These are phyloP conservation scores for Populus alba DNA, from an alignment of 345 rosid species.

Conservation along the genomic window DNA sequence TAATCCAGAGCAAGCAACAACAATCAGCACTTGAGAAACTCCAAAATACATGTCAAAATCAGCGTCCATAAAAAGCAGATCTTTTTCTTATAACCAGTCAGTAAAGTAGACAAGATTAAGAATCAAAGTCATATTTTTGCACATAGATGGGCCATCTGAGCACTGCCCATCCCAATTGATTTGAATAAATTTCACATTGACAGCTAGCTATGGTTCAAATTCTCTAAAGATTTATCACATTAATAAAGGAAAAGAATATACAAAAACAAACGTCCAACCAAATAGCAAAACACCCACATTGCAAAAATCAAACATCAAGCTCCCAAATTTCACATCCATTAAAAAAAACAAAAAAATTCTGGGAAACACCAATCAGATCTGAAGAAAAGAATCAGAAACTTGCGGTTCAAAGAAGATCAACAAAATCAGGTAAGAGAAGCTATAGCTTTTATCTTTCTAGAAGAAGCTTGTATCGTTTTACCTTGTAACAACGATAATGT, in stretches of 20 bases:
- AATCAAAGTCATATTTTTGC: not conserved
- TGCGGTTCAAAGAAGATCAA: not conserved
- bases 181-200: not conserved
- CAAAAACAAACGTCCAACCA: not conserved
- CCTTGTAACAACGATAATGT: not conserved
- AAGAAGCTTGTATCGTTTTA: not conserved
- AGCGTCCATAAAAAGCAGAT: not conserved
- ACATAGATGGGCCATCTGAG: not conserved
- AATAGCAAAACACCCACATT: not conserved
- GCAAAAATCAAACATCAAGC: not conserved
- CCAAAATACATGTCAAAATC: not conserved
- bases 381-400: not conserved
- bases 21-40: not conserved
- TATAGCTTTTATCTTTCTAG: not conserved
- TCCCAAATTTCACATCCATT: not conserved
- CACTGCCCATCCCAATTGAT: not conserved
- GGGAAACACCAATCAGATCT: slow-evolving; percentile 6
- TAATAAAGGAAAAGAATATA: not conserved
- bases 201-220: not conserved
- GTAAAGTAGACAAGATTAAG: not conserved
- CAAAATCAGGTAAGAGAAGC: not conserved
- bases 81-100: not conserved
- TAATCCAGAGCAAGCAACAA: not conserved
- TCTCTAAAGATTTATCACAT: not conserved
- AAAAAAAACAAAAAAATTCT: not conserved